Conservation (phyloP, 805 yeast genomes). For the Zygoascus bituminiphila region DNA sequence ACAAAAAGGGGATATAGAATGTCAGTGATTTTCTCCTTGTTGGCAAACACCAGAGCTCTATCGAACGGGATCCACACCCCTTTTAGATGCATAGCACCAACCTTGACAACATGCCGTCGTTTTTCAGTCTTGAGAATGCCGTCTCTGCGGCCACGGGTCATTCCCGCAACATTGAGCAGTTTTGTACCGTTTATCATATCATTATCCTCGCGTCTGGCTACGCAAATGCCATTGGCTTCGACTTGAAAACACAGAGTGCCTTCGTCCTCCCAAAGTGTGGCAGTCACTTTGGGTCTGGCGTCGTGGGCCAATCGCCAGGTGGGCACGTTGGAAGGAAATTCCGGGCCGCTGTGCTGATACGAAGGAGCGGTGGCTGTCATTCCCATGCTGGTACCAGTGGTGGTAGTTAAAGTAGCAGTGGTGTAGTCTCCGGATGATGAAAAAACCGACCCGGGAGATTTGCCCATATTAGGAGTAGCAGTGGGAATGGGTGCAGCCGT, state of each 20-base stretch:
- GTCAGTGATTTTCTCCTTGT: conserved; percentile 66
- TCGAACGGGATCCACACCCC: conserved; percentile 91
- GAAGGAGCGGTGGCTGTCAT: not conserved
- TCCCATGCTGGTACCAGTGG: not conserved
- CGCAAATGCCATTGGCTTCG: conserved; percentile 72
- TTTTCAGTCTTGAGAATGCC: conserved; percentile 74
- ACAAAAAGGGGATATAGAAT: conserved; percentile 61
- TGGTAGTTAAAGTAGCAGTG: not conserved
- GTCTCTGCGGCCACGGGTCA: conserved; percentile 82
- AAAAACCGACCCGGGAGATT: not conserved
- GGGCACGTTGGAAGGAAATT: not conserved
- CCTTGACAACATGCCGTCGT: conserved; percentile 70
- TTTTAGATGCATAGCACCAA: conserved; percentile 80
- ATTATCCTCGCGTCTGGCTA: conserved; percentile 76
- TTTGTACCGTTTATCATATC: conserved; percentile 84
- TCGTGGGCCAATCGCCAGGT: not conserved
- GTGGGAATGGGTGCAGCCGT: not conserved
- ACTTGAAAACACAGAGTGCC: conserved; percentile 79
- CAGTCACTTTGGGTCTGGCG: conserved; percentile 49
- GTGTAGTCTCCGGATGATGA: not conserved
- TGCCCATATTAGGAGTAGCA: not conserved
- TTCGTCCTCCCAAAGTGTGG: conserved; percentile 90
- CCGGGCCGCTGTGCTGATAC: not conserved
- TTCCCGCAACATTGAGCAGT: conserved; percentile 71
- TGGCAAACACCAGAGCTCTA: conserved; percentile 73